These are phyloP conservation scores for Tolypocladium nubicola DNA, from an alignment of 2,329 filamentous ascomycete genomes.

Conservation along the genomic window DNA sequence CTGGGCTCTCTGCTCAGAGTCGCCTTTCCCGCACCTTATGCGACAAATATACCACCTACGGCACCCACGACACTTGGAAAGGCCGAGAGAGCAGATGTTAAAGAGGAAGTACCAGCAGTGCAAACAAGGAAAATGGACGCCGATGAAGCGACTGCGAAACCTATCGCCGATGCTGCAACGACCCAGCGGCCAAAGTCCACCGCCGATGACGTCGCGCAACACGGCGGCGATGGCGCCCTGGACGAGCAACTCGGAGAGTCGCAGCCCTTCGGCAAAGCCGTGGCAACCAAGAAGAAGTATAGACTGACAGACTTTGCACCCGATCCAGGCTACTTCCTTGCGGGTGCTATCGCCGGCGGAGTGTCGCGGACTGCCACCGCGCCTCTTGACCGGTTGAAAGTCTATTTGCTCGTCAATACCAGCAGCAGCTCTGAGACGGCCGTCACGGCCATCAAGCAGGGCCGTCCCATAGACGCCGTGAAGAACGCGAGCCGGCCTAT, in stretches of 20 bases:
- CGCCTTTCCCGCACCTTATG: constrained; percentile 36
- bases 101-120: not conserved
- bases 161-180: constrained; percentile 12
- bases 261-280: constrained; percentile 22
- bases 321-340: constrained; percentile 94
- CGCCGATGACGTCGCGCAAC: constrained; percentile 11
- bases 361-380: constrained; percentile 92
- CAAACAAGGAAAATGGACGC: constrained; percentile 7
- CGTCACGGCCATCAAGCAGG: constrained; percentile 57
- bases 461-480: constrained; percentile 52
- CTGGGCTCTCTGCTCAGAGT: constrained; percentile 68
- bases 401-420: constrained; percentile 92
- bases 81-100: not conserved
- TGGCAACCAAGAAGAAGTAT: constrained; percentile 29
- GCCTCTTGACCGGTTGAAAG: constrained; percentile 91
- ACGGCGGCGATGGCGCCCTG: constrained; percentile 24
- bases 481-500: constrained; percentile 61
- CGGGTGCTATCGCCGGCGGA: constrained; percentile 87
- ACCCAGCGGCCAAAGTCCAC: constrained; percentile 12
- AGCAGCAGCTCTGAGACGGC: constrained; percentile 38
- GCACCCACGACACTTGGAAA: constrained; percentile 10
- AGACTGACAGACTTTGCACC: constrained; percentile 61
- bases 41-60: constrained; percentile 11
- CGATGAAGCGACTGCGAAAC: constrained; percentile 6
- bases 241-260: constrained; percentile 16